Conservation (phyloP, 306 rosid genomes). For the Pterocarpus santalinus region DNA sequence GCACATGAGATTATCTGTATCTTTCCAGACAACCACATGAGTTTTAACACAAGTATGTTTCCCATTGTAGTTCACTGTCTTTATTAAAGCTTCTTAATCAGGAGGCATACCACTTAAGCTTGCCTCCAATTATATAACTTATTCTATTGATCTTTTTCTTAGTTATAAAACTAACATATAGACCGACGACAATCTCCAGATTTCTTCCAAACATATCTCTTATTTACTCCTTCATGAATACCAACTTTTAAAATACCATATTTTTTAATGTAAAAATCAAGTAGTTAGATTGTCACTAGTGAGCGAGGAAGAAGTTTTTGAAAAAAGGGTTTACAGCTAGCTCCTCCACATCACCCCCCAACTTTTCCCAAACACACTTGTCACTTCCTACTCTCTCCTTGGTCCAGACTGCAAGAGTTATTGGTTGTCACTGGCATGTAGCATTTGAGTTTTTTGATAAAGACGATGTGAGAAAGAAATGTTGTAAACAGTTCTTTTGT, state of each 20-base stretch:
- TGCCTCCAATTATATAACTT: conserved; percentile 19
- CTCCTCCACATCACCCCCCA: conserved; percentile 29
- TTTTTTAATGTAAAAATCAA: not conserved
- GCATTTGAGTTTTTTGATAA: not conserved
- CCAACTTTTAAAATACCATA: not conserved
- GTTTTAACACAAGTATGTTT: conserved; percentile 20
- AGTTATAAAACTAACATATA: conserved; percentile 6
- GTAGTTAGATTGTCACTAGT: not conserved
- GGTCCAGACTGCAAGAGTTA: not conserved
- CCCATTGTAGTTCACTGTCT: conserved; percentile 4
- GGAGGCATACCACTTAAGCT: not conserved
- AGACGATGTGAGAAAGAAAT: conserved; percentile 14
- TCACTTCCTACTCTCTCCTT: not conserved
- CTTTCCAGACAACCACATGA: not conserved
- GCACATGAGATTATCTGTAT: conserved; percentile 8
- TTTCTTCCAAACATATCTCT: conserved; percentile 30
- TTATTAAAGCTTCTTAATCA: conserved; percentile 25
- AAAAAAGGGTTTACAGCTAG: not conserved
- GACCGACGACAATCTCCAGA: conserved; percentile 27
- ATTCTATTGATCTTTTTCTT: not conserved
- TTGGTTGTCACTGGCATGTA: not conserved
- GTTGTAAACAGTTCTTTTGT: not conserved
- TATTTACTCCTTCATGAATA: not conserved
- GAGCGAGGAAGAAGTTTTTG: conserved; percentile 11
- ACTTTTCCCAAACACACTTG: not conserved